phyloP scores from a whole-genome alignment of 148 eudicot genomes.

The Oxyria digyna region DNA sequence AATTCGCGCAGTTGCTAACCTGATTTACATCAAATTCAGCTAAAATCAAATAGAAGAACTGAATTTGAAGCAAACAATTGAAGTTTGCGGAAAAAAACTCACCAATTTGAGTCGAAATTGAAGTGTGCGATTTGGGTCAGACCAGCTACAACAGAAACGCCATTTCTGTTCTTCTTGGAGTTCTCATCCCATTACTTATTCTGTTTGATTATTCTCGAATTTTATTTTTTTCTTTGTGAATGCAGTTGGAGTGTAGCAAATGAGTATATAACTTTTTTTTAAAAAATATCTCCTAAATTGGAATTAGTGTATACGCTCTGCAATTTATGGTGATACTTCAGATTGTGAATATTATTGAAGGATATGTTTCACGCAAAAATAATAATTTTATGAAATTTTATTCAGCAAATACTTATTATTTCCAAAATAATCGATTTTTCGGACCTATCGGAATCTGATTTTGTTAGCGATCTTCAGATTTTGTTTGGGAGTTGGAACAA shows the following conservation, averaged over 20 bases:
- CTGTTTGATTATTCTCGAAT: conserved; percentile 14
- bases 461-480: background rate
- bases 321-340: background rate
- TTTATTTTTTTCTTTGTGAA: conserved; percentile 11
- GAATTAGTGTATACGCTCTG: too few relatives aligned
- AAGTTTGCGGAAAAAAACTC: background rate
- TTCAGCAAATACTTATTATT: background rate
- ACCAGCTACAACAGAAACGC: background rate
- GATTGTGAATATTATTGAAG: too few relatives aligned
- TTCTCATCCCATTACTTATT: conserved; percentile 24
- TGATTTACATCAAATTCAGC: background rate
- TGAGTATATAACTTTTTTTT: too few relatives aligned
- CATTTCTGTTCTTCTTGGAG: conserved; percentile 17
- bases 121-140: background rate
- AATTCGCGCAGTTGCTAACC: background rate
- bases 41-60: background rate
- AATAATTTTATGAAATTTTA: too few relatives aligned
- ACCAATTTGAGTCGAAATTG: background rate
- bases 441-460: background rate
- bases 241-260: conserved; percentile 7
- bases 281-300: too few relatives aligned
- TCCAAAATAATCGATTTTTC: background rate
- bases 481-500: background rate
- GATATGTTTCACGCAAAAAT: too few relatives aligned
- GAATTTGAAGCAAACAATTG: background rate